Conservation (phyloP, 208 protist genomes). For the Crithidia bombi region DNA sequence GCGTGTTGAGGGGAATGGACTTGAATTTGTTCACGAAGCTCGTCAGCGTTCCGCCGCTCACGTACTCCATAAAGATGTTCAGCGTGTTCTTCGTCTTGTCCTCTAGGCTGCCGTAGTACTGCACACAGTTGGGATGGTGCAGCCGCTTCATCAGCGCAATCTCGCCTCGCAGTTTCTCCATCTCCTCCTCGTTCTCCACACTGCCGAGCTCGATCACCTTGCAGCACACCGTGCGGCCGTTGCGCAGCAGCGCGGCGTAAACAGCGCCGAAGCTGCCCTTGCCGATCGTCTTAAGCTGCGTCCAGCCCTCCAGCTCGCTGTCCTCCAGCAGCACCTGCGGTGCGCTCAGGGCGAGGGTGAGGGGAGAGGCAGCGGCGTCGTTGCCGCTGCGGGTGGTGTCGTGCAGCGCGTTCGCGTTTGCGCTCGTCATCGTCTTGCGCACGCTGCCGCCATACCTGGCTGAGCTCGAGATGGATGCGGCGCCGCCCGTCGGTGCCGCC, state of each 20-base stretch:
- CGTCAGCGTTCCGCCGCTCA: constrained; percentile 82
- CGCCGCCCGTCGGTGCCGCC: neutral
- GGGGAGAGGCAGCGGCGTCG: constrained; percentile 13
- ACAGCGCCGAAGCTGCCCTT: constrained; percentile 89
- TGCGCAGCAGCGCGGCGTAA: constrained; percentile 73
- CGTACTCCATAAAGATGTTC: constrained; percentile 95
- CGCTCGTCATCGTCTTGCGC: neutral
- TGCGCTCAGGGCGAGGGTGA: constrained; percentile 16
- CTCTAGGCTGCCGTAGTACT: constrained; percentile 90
- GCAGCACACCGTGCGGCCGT: constrained; percentile 79
- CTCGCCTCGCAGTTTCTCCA: constrained; percentile 85
- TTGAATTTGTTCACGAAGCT: constrained; percentile 84
- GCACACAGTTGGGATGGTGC: constrained; percentile 90
- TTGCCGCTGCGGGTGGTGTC: too few species aligned
- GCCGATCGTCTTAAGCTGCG: constrained; percentile 74
- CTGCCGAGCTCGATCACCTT: constrained; percentile 86
- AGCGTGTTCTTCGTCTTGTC: constrained; percentile 68
- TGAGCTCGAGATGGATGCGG: too few species aligned
- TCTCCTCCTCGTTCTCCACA: constrained; percentile 63
- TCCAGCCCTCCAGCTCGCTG: constrained; percentile 74
- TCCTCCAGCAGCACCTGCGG: constrained; percentile 52
- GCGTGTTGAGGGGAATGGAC: constrained; percentile 66
- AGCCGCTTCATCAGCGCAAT: constrained; percentile 85
- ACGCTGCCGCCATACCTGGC: neutral
- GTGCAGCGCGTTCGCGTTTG: neutral